Base-by-base conservation (phyloP, 2,329 filamentous ascomycete genomes). In the Emergomyces africanus region DNA sequence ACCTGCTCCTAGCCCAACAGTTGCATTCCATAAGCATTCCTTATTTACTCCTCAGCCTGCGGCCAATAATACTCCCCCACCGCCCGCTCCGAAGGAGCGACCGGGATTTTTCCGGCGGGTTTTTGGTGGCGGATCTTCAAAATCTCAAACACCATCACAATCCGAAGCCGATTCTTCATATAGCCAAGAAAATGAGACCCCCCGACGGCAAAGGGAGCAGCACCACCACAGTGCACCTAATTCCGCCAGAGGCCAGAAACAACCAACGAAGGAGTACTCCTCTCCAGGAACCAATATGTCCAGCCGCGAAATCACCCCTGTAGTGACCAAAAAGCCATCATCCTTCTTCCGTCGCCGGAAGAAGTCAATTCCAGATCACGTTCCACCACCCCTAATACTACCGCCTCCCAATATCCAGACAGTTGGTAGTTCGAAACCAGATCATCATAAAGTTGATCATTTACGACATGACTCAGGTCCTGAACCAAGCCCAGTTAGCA, bases 281-380 rank as follows among this genome's bases (percentile, higher is more conserved):
- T 53, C 64, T 1, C 63, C 61, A 18, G 61, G 57, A 37, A 64
- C 23, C 37, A 64, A 66, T 55, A 58, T 67, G 20, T 60, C 65
- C 33, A 61, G 61, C 25, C 71, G 71, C 49, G 71, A 75, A 58
- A 69, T 68, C 44, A 65, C 68, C 14, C 71, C 70, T 33, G 74
- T 73, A 49, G 76, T 96, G 57, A 88, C 89, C 67, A 96, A 96
- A 78, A 96, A 96, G 72, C 83, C 89, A 3, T 95, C 92, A 0
- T 92, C 90, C 0, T 97, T 99, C 75, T 97, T 97, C 76, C 83
- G 94, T 62, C 82, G 94, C 61, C 83, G 91, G 63, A 97, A 97
- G 81, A 95, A 92, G 80, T 96, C 91, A 5, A 82, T 84, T 15
- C 44, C 56, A 28, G 90, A 95, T 63, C 70, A 72, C 50, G 79